Base-by-base conservation (phyloP, 2,329 filamentous ascomycete genomes). In the Botrytis fabae region DNA sequence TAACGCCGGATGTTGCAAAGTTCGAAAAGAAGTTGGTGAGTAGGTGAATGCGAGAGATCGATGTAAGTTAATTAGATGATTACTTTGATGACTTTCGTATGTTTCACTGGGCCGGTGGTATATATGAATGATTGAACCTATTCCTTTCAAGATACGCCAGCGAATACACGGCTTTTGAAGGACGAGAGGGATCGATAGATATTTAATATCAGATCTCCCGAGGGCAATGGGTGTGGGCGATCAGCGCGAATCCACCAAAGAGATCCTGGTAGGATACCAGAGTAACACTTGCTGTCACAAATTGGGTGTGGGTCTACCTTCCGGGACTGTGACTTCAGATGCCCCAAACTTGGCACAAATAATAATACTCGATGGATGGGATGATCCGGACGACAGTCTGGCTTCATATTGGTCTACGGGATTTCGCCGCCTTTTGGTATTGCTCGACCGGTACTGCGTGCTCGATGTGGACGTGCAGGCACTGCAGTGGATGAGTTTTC, bases 131-230 rank as follows among this genome's bases (percentile, higher is more conserved):
- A 64, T 59, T 32, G 65, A 69, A 69, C 46, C 65, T 70, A 40
- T 60, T 61, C 73, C 73, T 77, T 76, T 73, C 74, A 70, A 75
- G 75, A 79, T 75, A 77, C 77, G 78, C 78, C 78, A 78, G 79
- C 78, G 77, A 78, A 78, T 79, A 74, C 75, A 76, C 76, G 78
- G 70, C 75, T 70, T 75, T 70, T 69, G 69, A 78, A 81, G 80
- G 80, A 77, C 79, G 79, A 77, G 82, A 82, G 81, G 82, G 82
- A 83, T 81, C 80, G 81, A 83, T 72, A 81, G 81, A 81, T 82
- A 83, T 83, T 83, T 83, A 72, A 68, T 72, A 83, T 82, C 81
- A 85, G 85, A 86, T 86, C 84, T 85, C 83, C 83, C 83, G 82
- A 81, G 82, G 80, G 80, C 81, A 83, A 82, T 81, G 82, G 81